phyloP scores from a whole-genome alignment of 768 basidiomycete genomes.

The Boletus fagicola region DNA sequence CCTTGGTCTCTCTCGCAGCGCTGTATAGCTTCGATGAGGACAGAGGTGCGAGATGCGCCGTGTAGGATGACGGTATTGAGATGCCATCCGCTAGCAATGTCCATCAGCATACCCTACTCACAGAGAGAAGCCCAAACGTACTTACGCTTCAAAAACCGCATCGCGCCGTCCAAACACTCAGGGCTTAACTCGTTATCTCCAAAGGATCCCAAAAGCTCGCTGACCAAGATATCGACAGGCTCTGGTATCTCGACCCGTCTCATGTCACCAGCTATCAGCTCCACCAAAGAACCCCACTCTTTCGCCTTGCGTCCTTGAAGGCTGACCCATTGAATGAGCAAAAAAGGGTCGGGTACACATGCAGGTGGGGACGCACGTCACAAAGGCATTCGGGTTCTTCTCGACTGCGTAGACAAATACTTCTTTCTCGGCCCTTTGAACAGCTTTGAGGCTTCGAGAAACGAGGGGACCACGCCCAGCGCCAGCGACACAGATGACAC shows the following conservation, averaged over 20 bases:
- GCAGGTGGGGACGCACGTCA: slow-evolving; percentile 67
- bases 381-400: slow-evolving; percentile 94
- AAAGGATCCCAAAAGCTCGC: slow-evolving; percentile 94
- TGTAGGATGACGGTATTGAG: slow-evolving; percentile 95
- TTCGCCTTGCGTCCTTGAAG: slow-evolving; percentile 76
- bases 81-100: slow-evolving; percentile 73
- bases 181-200: slow-evolving; percentile 99
- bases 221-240: slow-evolving; percentile 88
- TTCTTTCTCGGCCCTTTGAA: slow-evolving; percentile 60
- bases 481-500: slow-evolving; percentile 87
- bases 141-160: slow-evolving; percentile 86
- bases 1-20: slow-evolving; percentile 74
- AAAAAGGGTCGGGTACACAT: slow-evolving; percentile 7
- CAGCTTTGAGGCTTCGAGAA: slow-evolving; percentile 74
- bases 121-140: not conserved
- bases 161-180: slow-evolving; percentile 95
- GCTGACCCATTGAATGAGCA: slow-evolving; percentile 40
- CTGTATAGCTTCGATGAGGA: slow-evolving; percentile 92
- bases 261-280: slow-evolving; percentile 95
- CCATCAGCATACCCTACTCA: slow-evolving; percentile 13
- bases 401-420: slow-evolving; percentile 85
- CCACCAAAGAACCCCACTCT: slow-evolving; percentile 82
- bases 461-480: slow-evolving; percentile 95
- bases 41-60: slow-evolving; percentile 90
- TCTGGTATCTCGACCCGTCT: slow-evolving; percentile 79